Evolutionary conservation across 2,329 filamentous ascomycete species (phyloP), one percentile per base, ranked within the genome.

Genomic region (Aspergillus pseudoglaucus): DNA sequence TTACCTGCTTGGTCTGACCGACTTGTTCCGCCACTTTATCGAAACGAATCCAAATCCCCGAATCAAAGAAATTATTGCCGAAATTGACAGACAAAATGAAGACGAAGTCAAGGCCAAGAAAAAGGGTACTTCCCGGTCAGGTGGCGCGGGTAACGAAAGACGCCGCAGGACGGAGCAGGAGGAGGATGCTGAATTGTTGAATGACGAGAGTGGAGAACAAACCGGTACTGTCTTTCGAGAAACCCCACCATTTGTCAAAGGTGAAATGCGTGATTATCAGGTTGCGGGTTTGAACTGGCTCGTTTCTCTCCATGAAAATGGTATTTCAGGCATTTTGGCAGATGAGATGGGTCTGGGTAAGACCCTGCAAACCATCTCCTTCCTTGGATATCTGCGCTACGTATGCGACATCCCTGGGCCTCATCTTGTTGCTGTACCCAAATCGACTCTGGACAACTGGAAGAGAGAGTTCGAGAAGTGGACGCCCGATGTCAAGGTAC

Each of bases 301-400:
- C 41, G 90, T 98, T 58, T 97, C 90, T 10, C 79, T 98, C 5
- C 93, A 98, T 62, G 93, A 98, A 70, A 98, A 98, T 62, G 93
- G 93, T 75, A 98, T 98, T 57, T 97, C 91, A 17, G 93, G 93
- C 58, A 98, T 98, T 54, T 76, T 98, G 44, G 93, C 93, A 52
- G 93, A 98, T 64, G 93, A 98, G 73, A 98, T 98, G 93, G 93
- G 93, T 70, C 78, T 98, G 17, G 93, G 93, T 61, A 98, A 98
- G 76, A 98, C 93, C 0, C 72, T 98, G 23, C 93, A 98, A 71
- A 98, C 93, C 0, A 98, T 98, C 51, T 87, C 93, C 1, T 98
- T 98, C 71, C 74, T 98, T 30, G 93, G 93, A 3, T 98, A 98
- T 64, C 76, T 98, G 39, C 84, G 93, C 61, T 93, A 95, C 69